Percentiles rank a stretch among this genome's conserved stretches.
Conservation (phyloP, 2,329 filamentous ascomycete genomes). For the Fusarium agapanthi region DNA sequence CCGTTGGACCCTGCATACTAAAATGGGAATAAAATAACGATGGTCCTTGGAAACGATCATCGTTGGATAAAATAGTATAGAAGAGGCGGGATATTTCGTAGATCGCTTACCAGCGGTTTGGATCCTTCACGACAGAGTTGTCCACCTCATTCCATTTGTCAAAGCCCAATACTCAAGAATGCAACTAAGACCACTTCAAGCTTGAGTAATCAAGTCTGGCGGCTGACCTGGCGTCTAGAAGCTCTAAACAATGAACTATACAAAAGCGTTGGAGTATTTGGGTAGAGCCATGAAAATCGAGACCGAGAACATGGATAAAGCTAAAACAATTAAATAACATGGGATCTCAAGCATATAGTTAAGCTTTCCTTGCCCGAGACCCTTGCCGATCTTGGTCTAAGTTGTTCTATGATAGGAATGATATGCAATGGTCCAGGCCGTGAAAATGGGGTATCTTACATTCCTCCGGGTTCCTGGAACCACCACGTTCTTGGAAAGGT, state of each 20-base stretch:
- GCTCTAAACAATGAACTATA: neutral
- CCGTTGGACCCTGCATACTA: neutral
- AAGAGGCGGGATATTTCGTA: neutral
- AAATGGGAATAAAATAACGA: fast-evolving
- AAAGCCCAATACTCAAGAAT: neutral
- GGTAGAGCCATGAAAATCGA: neutral
- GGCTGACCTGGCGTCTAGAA: neutral
- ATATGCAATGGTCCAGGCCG: constrained; percentile 5
- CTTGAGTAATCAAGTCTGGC: neutral
- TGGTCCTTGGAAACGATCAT: fast-evolving
- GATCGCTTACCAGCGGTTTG: neutral
- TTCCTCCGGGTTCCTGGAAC: constrained; percentile 12
- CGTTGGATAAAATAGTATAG: neutral
- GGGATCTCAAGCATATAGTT: neutral
- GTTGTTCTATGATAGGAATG: constrained; percentile 1
- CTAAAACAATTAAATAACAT: neutral
- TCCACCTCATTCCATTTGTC: constrained; percentile 1
- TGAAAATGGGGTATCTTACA: neutral
- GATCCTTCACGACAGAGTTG: neutral
- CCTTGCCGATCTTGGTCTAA: neutral
- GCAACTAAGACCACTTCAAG: neutral
- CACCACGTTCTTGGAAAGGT: neutral
- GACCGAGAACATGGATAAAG: neutral
- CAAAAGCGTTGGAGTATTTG: neutral
- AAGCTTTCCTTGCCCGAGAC: neutral